Evolutionary conservation across 2,329 filamentous ascomycete genomes (phyloP).

Genomic region (Graphilbum fragrans): DNA sequence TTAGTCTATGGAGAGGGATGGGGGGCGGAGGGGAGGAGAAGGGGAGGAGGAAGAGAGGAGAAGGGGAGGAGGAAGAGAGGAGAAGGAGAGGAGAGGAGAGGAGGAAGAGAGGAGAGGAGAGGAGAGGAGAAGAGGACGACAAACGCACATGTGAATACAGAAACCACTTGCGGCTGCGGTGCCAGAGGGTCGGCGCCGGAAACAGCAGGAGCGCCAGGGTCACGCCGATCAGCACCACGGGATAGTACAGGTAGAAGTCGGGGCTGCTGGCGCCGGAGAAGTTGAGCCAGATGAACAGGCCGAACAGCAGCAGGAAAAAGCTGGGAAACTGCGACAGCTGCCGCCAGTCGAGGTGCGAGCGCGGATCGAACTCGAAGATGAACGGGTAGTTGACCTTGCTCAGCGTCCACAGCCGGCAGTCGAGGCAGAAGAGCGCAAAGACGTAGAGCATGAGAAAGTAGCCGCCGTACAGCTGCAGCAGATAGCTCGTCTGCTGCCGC

Average conservation of each 20-base stretch:
- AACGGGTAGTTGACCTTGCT: conserved; percentile 93
- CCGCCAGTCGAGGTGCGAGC: conserved; percentile 80
- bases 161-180: conserved; percentile 73
- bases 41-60: neutral
- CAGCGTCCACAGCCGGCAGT: conserved; percentile 70
- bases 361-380: conserved; percentile 89
- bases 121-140: too few species aligned
- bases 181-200: conserved; percentile 62
- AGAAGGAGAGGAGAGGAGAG: too few species aligned
- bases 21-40: neutral
- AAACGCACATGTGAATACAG: conserved; percentile 69
- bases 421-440: conserved; percentile 72
- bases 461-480: conserved; percentile 84
- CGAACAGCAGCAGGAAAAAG: conserved; percentile 67
- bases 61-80: too few species aligned
- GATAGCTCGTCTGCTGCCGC: conserved; percentile 46
- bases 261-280: conserved; percentile 58
- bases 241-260: conserved; percentile 72
- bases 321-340: conserved; percentile 78
- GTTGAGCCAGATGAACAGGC: conserved; percentile 80
- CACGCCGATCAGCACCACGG: conserved; percentile 63
- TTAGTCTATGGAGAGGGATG: too few species aligned
- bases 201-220: conserved; percentile 60
- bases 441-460: conserved; percentile 78
- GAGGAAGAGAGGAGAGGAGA: neutral